A percentile compares a stretch with the other conserved stretches of the same genome.
Conservation (phyloP, 768 basidiomycete genomes). For the Trametes gibbosa region DNA sequence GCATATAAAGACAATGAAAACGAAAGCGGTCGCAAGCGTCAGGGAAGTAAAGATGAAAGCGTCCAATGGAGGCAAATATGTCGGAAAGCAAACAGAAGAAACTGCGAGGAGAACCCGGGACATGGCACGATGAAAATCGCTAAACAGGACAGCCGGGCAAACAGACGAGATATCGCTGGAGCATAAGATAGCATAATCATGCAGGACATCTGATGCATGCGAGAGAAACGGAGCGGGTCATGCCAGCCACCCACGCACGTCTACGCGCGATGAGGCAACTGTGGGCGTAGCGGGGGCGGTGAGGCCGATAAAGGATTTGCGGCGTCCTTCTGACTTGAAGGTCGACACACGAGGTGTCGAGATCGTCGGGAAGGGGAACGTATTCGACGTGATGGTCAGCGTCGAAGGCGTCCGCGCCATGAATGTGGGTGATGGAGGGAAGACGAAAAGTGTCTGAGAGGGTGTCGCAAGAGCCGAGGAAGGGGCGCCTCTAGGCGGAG, state of each 20-base stretch:
- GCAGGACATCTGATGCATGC: constrained; percentile 15
- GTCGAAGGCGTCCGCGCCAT: constrained; percentile 70
- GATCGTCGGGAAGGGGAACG: constrained; percentile 57
- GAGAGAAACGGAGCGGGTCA: constrained; percentile 33
- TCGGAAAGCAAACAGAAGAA: constrained; percentile 7
- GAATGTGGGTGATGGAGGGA: constrained; percentile 70
- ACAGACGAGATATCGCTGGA: no score
- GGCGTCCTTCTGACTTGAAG: constrained; percentile 62
- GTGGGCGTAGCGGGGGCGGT: constrained; percentile 70
- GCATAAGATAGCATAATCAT: constrained; percentile 9
- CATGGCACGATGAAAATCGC: constrained; percentile 11
- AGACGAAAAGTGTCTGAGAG: constrained; percentile 84
- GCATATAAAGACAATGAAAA: constrained; percentile 13
- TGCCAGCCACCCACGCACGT: constrained; percentile 68
- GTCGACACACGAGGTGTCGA: constrained; percentile 70
- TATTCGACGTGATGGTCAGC: constrained; percentile 73
- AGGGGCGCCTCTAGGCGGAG: constrained; percentile 21
- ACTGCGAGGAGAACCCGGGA: constrained; percentile 17
- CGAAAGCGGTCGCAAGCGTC: background rate
- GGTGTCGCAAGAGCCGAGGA: constrained; percentile 43
- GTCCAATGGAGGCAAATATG: constrained; percentile 2
- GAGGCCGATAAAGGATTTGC: constrained; percentile 72
- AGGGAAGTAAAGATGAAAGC: background rate
- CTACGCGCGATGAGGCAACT: constrained; percentile 79
- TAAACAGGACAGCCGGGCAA: background rate